Percentiles rank a stretch among this genome's conserved stretches.
These are phyloP conservation scores for Xylaria digitata DNA, from an alignment of 2,329 filamentous ascomycete genomes.

Conservation along the genomic window DNA sequence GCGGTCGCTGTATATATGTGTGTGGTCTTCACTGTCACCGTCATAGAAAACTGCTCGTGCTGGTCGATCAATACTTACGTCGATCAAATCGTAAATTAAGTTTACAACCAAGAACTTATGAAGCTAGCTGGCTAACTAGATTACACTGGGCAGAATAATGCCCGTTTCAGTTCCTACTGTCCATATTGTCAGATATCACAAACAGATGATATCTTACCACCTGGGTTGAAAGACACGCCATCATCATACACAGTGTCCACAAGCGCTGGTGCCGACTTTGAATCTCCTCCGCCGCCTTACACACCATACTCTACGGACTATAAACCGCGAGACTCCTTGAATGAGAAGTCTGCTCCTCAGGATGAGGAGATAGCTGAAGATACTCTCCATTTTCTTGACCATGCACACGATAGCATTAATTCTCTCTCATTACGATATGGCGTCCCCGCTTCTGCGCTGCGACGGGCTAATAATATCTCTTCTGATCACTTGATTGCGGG, in stretches of 20 bases:
- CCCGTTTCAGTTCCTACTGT: slow-evolving; percentile 73
- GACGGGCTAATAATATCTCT: slow-evolving; percentile 75
- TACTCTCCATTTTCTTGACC: slow-evolving; percentile 79
- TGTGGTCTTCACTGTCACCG: slow-evolving; percentile 42
- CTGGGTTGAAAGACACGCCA: slow-evolving; percentile 75
- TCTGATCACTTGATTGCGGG: slow-evolving; percentile 77
- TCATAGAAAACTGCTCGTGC: neutral
- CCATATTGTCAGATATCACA: slow-evolving; percentile 81
- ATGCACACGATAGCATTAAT: slow-evolving; percentile 72
- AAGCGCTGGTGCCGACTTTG: slow-evolving; percentile 46
- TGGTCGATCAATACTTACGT: neutral
- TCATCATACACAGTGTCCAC: slow-evolving; percentile 67
- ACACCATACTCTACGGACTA: slow-evolving; percentile 44
- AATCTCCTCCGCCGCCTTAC: slow-evolving; percentile 55
- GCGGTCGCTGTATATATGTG: slow-evolving; percentile 75
- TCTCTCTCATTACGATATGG: slow-evolving; percentile 78
- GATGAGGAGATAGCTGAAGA: slow-evolving; percentile 63
- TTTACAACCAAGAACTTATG: slow-evolving; percentile 6
- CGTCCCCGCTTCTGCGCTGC: slow-evolving; percentile 71
- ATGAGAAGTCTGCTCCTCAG: slow-evolving; percentile 48
- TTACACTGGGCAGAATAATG: slow-evolving; percentile 63
- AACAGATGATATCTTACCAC: slow-evolving; percentile 64
- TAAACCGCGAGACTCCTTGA: slow-evolving; percentile 22
- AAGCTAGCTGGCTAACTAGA: slow-evolving; percentile 28
- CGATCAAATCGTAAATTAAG: slow-evolving; percentile 19